Conservation (phyloP, 2,329 filamentous ascomycete genomes). For the Tolypocladium cylindrosporum region DNA sequence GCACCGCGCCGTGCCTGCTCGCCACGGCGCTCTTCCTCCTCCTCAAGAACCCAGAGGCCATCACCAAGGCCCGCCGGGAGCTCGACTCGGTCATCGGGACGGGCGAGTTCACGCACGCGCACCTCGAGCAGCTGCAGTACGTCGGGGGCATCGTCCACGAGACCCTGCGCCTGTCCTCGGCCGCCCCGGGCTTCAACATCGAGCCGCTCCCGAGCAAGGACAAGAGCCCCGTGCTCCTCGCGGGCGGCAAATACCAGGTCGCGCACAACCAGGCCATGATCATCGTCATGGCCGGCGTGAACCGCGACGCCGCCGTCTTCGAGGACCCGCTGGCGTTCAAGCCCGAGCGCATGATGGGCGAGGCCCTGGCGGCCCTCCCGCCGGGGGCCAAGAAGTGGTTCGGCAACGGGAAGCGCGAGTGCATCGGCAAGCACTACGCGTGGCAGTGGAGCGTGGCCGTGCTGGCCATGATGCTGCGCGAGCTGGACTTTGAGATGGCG, state of each 20-base stretch:
- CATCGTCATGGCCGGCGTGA: conserved; percentile 38
- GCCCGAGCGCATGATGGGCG: conserved; percentile 40
- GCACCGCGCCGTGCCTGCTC: conserved; percentile 36
- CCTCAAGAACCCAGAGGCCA: conserved; percentile 35
- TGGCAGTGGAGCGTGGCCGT: conserved; percentile 33
- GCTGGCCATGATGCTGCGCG: conserved; percentile 30
- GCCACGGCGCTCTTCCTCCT: conserved; percentile 39
- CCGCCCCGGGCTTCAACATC: conserved; percentile 46
- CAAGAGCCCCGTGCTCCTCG: conserved; percentile 35
- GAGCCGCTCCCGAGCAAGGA: conserved; percentile 31
- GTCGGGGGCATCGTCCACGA: conserved; percentile 44
- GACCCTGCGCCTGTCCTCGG: conserved; percentile 41
- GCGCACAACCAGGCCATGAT: conserved; percentile 39
- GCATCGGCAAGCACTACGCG: conserved; percentile 41
- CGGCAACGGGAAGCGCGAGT: conserved; percentile 41
- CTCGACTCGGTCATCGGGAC: conserved; percentile 40
- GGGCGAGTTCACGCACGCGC: conserved; percentile 32
- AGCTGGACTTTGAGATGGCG: conserved; percentile 34
- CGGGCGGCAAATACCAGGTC: conserved; percentile 37
- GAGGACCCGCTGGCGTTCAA: conserved; percentile 33
- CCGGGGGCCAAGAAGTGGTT: conserved; percentile 38
- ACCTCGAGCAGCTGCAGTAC: conserved; percentile 42
- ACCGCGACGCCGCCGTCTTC: conserved; percentile 38
- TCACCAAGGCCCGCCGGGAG: conserved; percentile 41
- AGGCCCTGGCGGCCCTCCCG: conserved; percentile 31